Evolutionary conservation across 148 eudicot species (phyloP).

Genomic region (Amaranthus hypochondriacus): DNA sequence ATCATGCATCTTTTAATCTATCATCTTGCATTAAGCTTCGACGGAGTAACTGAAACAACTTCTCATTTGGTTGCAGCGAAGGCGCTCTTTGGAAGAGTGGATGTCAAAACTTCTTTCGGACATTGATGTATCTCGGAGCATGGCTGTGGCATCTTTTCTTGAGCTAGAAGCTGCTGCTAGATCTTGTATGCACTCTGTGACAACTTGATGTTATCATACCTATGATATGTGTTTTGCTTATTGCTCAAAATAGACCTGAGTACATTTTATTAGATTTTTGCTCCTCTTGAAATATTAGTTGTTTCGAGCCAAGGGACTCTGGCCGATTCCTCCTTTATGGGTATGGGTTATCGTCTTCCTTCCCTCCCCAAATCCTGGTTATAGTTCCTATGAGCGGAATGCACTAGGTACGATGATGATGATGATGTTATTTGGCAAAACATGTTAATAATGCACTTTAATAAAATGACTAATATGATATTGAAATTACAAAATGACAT

Average conservation of each 20-base stretch:
- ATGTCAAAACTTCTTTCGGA: conserved; percentile 69
- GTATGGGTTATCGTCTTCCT: no score
- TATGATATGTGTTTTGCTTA: neutral
- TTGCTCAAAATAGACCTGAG: neutral
- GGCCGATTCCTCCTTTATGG: no score
- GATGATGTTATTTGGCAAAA: no score
- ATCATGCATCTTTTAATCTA: conserved; percentile 1
- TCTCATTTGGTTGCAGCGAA: conserved; percentile 52
- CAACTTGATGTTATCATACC: neutral
- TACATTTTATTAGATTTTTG: no score
- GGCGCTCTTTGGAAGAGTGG: conserved; percentile 90
- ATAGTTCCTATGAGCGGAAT: no score
- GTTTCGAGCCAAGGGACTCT: no score
- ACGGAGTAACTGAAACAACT: neutral
- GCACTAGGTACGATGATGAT: no score
- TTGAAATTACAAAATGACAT: no score
- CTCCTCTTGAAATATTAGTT: no score
- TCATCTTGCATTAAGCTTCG: neutral
- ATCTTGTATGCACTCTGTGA: conserved; percentile 51
- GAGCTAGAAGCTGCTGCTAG: conserved; percentile 95
- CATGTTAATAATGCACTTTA: no score
- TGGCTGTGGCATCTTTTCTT: conserved; percentile 81
- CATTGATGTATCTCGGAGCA: conserved; percentile 81
- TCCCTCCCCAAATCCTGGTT: no score
- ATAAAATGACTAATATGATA: no score